phyloP scores from a whole-genome alignment of 352 stramenopile species.

The Phytophthora aleatoria region DNA sequence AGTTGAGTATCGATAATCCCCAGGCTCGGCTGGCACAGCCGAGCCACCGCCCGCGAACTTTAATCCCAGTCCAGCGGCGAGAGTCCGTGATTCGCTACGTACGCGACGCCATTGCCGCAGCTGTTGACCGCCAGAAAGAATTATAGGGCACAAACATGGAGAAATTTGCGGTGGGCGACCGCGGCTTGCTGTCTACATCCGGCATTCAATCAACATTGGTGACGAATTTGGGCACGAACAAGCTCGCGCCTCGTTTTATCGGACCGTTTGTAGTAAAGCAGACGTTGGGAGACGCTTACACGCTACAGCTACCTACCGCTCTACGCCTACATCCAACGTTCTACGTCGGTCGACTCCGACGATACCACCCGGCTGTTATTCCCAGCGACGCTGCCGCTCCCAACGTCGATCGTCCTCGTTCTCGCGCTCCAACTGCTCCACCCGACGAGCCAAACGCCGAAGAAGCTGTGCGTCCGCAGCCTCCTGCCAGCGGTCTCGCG shows the following conservation, averaged over 20 bases:
- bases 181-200: neutral
- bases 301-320: neutral
- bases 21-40: too few species aligned
- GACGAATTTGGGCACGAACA: neutral
- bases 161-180: neutral
- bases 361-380: constrained; percentile 6
- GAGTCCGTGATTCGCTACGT: neutral
- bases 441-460: neutral
- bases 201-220: neutral
- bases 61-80: neutral
- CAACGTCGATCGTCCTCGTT: neutral
- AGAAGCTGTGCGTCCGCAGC: constrained; percentile 2
- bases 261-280: neutral
- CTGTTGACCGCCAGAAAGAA: neutral
- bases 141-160: neutral
- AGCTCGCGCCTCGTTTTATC: neutral
- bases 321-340: constrained; percentile 4
- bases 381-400: neutral
- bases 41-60: neutral
- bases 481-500: neutral
- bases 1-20: too few species aligned
- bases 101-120: neutral
- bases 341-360: constrained; percentile 9
- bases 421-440: neutral
- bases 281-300: neutral